phyloP scores from a whole-genome alignment of 2,329 filamentous ascomycete species.

The Calonectria leucothoes region DNA sequence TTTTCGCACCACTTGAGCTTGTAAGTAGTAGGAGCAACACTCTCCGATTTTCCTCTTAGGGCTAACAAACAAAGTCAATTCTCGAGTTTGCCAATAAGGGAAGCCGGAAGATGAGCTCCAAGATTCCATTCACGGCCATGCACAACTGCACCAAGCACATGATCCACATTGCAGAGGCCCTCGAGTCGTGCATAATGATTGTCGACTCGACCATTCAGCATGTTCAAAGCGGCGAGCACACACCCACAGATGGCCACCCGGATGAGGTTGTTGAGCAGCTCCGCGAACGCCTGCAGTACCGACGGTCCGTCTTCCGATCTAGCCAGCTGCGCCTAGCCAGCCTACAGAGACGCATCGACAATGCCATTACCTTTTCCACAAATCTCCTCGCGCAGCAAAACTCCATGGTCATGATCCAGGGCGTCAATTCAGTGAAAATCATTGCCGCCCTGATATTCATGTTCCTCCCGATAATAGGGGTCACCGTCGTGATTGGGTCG shows the following conservation, averaged over 20 bases:
- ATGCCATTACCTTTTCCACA: conserved; percentile 48
- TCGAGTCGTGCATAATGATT: conserved; percentile 42
- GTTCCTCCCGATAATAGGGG: conserved; percentile 51
- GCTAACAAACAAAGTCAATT: conserved; percentile 35
- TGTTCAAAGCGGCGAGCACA: conserved; percentile 21
- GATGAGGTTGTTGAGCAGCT: conserved; percentile 40
- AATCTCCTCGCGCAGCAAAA: conserved; percentile 52
- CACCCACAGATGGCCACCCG: neutral
- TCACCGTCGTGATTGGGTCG: conserved; percentile 47
- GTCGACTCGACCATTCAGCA: conserved; percentile 34
- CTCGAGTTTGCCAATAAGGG: conserved; percentile 41
- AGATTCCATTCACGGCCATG: conserved; percentile 42
- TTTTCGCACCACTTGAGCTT: conserved; percentile 44
- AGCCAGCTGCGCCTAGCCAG: conserved; percentile 49
- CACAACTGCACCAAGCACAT: conserved; percentile 47
- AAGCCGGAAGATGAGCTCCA: conserved; percentile 40
- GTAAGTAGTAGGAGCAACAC: conserved; percentile 28
- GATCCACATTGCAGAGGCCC: conserved; percentile 43
- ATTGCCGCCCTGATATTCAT: conserved; percentile 52
- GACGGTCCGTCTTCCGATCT: conserved; percentile 47
- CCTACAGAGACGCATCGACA: conserved; percentile 50
- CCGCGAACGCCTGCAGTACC: conserved; percentile 44
- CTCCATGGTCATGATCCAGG: conserved; percentile 48
- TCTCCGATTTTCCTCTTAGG: neutral
- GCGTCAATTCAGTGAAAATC: conserved; percentile 51